Percentiles rank a stretch among this genome's conserved stretches.
Evolutionary conservation across 192 early-diverging fungal genomes (phyloP).

Genomic region (Geranomyces variabilis): DNA sequence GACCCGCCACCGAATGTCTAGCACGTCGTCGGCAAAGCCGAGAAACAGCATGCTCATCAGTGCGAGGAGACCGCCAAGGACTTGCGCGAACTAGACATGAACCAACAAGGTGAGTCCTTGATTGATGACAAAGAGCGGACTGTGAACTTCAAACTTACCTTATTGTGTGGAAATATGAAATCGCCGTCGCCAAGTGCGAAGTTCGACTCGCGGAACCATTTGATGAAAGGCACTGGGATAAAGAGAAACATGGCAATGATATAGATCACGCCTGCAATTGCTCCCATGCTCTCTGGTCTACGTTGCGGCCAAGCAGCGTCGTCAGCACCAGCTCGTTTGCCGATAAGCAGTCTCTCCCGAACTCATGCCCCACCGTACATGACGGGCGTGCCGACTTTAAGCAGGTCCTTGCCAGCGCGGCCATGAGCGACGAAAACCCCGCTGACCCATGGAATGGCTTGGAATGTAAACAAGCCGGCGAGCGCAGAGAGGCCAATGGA

Average conservation of each 20-base stretch:
- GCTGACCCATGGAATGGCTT: constrained; percentile 65
- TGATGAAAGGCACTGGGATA: constrained; percentile 91
- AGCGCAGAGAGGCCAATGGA: constrained; percentile 69
- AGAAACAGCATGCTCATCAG: constrained; percentile 96
- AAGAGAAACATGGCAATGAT: constrained; percentile 86
- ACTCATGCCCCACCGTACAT: constrained; percentile 52
- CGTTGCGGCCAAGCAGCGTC: background rate
- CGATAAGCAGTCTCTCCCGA: too few relatives aligned
- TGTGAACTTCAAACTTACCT: constrained; percentile 49
- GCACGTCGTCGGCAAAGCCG: constrained; percentile 97
- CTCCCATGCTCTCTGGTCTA: constrained; percentile 95
- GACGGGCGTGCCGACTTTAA: constrained; percentile 73
- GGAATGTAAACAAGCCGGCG: constrained; percentile 75
- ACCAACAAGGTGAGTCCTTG: background rate
- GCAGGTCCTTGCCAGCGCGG: constrained; percentile 77
- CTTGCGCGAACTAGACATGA: constrained; percentile 72
- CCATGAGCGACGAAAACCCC: constrained; percentile 77
- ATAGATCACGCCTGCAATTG: constrained; percentile 86
- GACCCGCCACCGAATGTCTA: constrained; percentile 94
- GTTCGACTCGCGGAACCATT: constrained; percentile 64
- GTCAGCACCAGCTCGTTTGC: background rate
- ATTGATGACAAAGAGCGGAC: background rate
- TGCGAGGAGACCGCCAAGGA: constrained; percentile 85
- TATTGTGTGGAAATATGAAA: constrained; percentile 66
- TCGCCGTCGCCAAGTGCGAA: background rate